A percentile compares a stretch with the other conserved stretches of the same genome.
Evolutionary conservation across 75 land plant species (phyloP).

Genomic region (Cupressus sempervirens): DNA sequence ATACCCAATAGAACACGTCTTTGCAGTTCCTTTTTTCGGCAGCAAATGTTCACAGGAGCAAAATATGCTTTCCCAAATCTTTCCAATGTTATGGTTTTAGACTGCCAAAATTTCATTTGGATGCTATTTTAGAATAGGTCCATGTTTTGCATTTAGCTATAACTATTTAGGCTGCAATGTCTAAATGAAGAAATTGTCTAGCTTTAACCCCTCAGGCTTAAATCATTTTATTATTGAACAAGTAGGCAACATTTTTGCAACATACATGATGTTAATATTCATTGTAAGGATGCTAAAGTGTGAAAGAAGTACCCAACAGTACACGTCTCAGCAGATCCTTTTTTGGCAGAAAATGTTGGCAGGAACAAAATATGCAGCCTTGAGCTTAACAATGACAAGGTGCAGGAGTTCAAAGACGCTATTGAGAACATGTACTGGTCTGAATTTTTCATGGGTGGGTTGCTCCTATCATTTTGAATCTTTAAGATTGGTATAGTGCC

Average conservation of each 20-base stretch:
- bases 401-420: conserved; percentile 76
- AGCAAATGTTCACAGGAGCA: conserved; percentile 62
- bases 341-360: conserved; percentile 66
- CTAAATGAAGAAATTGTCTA: background rate
- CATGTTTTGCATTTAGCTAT: background rate
- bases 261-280: background rate
- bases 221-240: background rate
- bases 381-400: conserved; percentile 64
- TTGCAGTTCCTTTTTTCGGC: conserved; percentile 13
- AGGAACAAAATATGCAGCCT: conserved; percentile 58
- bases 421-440: conserved; percentile 90
- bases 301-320: background rate
- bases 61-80: conserved; percentile 5
- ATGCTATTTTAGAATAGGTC: background rate
- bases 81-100: background rate
- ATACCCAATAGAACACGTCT: background rate
- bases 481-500: background rate
- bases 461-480: background rate
- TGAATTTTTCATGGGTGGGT: conserved; percentile 94
- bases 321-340: background rate
- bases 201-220: background rate
- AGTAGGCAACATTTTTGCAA: background rate
- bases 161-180: background rate
- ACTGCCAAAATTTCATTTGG: background rate
- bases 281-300: background rate